These are phyloP conservation scores for Quercus glauca DNA, from an alignment of 306 rosid genomes.

Conservation along the genomic window DNA sequence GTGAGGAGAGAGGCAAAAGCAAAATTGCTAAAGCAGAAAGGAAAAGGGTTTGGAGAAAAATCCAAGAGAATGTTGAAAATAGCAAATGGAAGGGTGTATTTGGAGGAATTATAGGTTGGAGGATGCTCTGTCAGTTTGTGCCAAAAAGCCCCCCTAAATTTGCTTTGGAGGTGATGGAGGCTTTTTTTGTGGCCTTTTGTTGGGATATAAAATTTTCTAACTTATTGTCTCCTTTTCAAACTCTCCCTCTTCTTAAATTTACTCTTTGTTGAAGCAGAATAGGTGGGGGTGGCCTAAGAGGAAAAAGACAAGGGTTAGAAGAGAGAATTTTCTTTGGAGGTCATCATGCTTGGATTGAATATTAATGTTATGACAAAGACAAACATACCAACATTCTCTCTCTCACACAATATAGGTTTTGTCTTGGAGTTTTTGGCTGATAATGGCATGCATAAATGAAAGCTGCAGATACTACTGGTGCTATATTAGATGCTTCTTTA, in stretches of 20 bases:
- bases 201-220: constrained; percentile 2
- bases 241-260: constrained; percentile 20
- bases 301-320: constrained; percentile 39
- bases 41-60: constrained; percentile 40
- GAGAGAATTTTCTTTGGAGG: constrained; percentile 47
- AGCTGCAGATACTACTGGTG: constrained; percentile 62
- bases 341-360: constrained; percentile 57
- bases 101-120: constrained; percentile 74
- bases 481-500: constrained; percentile 55
- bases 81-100: constrained; percentile 78
- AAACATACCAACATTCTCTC: constrained; percentile 66
- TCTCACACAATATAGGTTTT: constrained; percentile 45
- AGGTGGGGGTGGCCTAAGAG: constrained; percentile 44
- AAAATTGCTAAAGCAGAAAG: constrained; percentile 38
- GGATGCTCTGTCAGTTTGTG: constrained; percentile 54
- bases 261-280: constrained; percentile 42
- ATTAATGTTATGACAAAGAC: constrained; percentile 65
- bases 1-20: constrained; percentile 47
- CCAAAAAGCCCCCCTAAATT: constrained; percentile 29
- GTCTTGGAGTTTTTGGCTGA: constrained; percentile 62
- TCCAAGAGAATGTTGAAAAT: constrained; percentile 75
- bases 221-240: not conserved
- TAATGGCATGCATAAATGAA: constrained; percentile 73
- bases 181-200: constrained; percentile 31
- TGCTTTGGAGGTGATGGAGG: constrained; percentile 35